A percentile compares a stretch with the other conserved stretches of the same genome.
Conservation (phyloP, 2,329 filamentous ascomycete species). For the Fusarium temperatum region DNA sequence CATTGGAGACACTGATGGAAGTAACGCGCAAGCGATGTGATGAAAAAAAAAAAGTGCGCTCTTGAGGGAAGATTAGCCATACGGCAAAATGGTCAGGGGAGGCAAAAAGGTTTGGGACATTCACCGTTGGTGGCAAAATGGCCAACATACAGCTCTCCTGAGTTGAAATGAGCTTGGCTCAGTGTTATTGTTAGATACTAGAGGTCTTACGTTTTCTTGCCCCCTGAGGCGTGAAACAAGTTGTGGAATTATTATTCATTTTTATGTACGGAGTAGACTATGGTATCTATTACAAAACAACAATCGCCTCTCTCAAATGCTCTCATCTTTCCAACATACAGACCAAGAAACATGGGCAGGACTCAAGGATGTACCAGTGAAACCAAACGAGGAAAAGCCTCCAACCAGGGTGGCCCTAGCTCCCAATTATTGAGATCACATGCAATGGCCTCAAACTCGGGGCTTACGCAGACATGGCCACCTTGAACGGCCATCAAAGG, state of each 20-base stretch:
- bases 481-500: conserved; percentile 21
- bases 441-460: conserved; percentile 35
- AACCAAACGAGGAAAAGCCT: conserved; percentile 35
- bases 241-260: neutral
- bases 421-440: conserved; percentile 39
- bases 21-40: neutral
- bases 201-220: neutral
- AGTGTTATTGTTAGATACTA: fast-evolving
- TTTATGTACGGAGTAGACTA: neutral
- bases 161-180: neutral
- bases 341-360: neutral
- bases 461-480: conserved; percentile 28
- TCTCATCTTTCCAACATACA: neutral
- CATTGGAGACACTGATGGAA: neutral
- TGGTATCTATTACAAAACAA: neutral
- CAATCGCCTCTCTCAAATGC: neutral
- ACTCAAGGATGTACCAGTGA: conserved; percentile 22
- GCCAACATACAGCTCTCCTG: fast-evolving
- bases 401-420: conserved; percentile 33
- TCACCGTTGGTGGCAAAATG: fast-evolving
- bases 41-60: fast-evolving
- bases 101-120: neutral
- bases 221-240: neutral
- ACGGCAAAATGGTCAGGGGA: fast-evolving
- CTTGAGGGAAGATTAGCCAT: fast-evolving